These are phyloP conservation scores for Ustilago tritici DNA, from an alignment of 1,284 basidiomycete species.

Conservation along the genomic window DNA sequence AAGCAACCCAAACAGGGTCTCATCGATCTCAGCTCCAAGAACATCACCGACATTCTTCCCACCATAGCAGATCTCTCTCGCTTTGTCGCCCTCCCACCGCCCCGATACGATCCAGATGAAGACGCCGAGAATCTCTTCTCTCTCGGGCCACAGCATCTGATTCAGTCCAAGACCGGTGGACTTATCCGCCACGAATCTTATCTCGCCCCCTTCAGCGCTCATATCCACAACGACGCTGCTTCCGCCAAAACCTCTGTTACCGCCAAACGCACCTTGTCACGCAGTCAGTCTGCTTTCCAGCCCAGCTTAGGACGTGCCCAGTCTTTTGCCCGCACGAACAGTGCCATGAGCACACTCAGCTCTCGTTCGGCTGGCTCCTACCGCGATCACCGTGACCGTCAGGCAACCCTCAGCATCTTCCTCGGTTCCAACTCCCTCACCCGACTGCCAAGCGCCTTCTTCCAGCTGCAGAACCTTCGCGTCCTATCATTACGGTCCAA, in stretches of 20 bases:
- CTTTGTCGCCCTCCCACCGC: conserved; percentile 46
- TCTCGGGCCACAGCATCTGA: conserved; percentile 17
- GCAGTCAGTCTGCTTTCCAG: conserved; percentile 45
- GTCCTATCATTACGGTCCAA: conserved; percentile 67
- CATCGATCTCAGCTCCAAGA: conserved; percentile 40
- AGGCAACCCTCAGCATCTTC: conserved; percentile 52
- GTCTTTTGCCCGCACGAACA: conserved; percentile 40
- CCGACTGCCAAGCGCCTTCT: conserved; percentile 63
- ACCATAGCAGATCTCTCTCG: conserved; percentile 48
- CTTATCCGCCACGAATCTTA: conserved; percentile 50
- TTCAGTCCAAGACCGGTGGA: conserved; percentile 41
- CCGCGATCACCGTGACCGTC: conserved; percentile 43
- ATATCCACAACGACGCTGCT: conserved; percentile 33
- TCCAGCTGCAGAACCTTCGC: conserved; percentile 62
- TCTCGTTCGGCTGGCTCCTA: conserved; percentile 40
- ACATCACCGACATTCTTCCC: conserved; percentile 46
- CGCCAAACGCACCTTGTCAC: conserved; percentile 22
- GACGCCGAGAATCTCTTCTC: neutral
- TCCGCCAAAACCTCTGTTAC: conserved; percentile 1
- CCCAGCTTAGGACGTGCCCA: conserved; percentile 28
- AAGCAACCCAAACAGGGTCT: conserved; percentile 35
- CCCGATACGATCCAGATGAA: conserved; percentile 36
- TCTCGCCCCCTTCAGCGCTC: conserved; percentile 45
- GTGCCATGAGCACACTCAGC: conserved; percentile 32
- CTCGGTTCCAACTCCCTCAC: conserved; percentile 58